phyloP scores from a whole-genome alignment of 495 filamentous ascomycete genomes.

The Acidomyces sp. region DNA sequence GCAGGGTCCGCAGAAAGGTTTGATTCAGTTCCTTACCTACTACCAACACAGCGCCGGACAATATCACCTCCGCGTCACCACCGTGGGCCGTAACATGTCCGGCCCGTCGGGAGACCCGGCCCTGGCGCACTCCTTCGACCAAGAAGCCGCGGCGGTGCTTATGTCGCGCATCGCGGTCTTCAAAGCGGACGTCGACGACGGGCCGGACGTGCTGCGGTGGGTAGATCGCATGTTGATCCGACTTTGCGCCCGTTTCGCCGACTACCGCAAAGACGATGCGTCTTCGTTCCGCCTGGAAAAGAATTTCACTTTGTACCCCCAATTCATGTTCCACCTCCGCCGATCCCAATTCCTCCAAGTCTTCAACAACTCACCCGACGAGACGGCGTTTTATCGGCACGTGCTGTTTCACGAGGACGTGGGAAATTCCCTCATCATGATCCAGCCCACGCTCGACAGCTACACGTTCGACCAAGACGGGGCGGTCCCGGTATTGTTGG shows the following conservation, averaged over 20 bases:
- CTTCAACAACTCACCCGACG: constrained; percentile 98
- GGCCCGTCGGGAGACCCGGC: constrained; percentile 95
- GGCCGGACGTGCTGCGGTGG: constrained; percentile 97
- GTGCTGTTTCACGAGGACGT: constrained; percentile 97
- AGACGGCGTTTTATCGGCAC: constrained; percentile 96
- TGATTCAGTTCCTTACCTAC: constrained; percentile 98
- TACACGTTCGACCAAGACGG: constrained; percentile 95
- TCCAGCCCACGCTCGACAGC: constrained; percentile 93
- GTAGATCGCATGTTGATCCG: constrained; percentile 98
- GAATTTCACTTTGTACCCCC: constrained; percentile 97
- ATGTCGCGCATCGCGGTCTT: constrained; percentile 99
- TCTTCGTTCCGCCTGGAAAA: constrained; percentile 96
- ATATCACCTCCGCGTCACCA: constrained; percentile 92
- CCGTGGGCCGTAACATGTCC: constrained; percentile 79
- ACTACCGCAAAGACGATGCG: constrained; percentile 96
- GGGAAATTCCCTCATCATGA: constrained; percentile 94
- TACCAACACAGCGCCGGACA: constrained; percentile 96
- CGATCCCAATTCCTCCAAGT: constrained; percentile 97
- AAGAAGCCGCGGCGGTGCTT: constrained; percentile 92
- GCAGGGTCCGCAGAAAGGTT: constrained; percentile 76
- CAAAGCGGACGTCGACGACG: constrained; percentile 97
- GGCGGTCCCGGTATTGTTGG: constrained; percentile 77
- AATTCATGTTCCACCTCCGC: constrained; percentile 99
- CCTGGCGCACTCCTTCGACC: constrained; percentile 94
- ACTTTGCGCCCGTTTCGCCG: constrained; percentile 90